Base-by-base conservation (phyloP, 2,329 filamentous ascomycete genomes). In the Leptographium lundbergii region DNA sequence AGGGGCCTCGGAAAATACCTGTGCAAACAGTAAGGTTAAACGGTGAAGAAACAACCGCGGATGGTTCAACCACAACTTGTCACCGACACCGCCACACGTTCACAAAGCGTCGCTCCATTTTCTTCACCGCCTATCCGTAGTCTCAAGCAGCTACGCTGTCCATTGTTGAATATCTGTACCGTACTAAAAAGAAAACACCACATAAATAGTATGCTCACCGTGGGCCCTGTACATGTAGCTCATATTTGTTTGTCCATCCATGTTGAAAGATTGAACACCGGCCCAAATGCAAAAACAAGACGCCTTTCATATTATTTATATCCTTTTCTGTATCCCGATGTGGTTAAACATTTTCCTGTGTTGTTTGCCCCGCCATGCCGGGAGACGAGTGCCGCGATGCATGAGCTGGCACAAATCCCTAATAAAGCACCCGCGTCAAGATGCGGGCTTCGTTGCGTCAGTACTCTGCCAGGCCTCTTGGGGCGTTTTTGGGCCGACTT, bases 371-470 rank as follows among this genome's bases (percentile, higher is more conserved):
- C 25, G 7, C 42, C 42, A n/a, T 45, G 17, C 19, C 7, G 17
- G 42, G 42, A 45, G 17, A 19, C 7, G 42, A 45, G 7, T 45
- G 42, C 32, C 22, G 34, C n/a, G 6, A 2, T 36, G 13, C 32
- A 25, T 22, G 27, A 17, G 53, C 22, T n/a, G 22, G 29, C 14
- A 17, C 34, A 24, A 25, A 42, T 17, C 17, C 54, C 60, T 72
- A 78, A 66, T 77, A 78, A 55, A 78, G 69, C 53, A 77, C 72
- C 60, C 76, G 73, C 42, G 76, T 78, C 67, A 77, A 66, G 61
- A 77, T 77, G 59, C 74, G 72, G 53, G 75, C 74, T 76, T 55
- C 48, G 4, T 51, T 22, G 34, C 22, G 56, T 63, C 60, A 61
- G 60, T 50, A 59, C 48, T 54, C 14, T 17, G 42, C n/a, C 19